Evolutionary conservation across 257 asterid genomes (phyloP), one percentile per base, ranked within the genome.

Genomic region (Nemophila menziesii): DNA sequence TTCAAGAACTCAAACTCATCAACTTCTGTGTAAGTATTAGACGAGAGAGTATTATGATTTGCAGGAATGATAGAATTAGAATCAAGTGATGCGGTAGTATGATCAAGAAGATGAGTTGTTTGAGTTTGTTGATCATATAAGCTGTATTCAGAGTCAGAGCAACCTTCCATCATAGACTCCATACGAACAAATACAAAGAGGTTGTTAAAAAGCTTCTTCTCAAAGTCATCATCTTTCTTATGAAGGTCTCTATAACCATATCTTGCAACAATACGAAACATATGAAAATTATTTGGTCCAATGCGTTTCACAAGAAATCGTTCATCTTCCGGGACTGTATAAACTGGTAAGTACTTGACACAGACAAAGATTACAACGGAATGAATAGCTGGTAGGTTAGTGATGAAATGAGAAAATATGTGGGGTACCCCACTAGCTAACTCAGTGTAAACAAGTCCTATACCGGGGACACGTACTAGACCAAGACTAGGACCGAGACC

Each of bases 401-500:
- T 89, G 57, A 89, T 78, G 79, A 89, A 89, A 71, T 89, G 98
- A 0, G 98, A 89, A 69, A 89, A 89, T 3, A 89, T 89, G 36
- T 53, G 95, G 0, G 98, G 98, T 10, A 89, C 98, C 12, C 98
- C 98, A 20, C 93, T 84, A 9, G 96, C 93, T 14, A 89, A 86
- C 79, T 89, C 98, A 0, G 96, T 84, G 71, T 89, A 89, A 11
- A 89, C 98, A 9, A 89, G 96, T 24, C 98, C 96, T 8, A 84
- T 74, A 6, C 98, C 98, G 0, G 98, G 98, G 7, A 89, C 98
- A 1, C 98, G 95, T 20, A 89, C 98, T 24, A 89, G 82, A 33
- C 98, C 98, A 11, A 89, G 55, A 63, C 98, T 80, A 23, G 98
- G 95, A 12, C 98, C 98, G 0, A 89, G 87, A 3, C 98, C 98